Base-by-base conservation (phyloP, 306 rosid species). In the Sicyos baderoa region DNA sequence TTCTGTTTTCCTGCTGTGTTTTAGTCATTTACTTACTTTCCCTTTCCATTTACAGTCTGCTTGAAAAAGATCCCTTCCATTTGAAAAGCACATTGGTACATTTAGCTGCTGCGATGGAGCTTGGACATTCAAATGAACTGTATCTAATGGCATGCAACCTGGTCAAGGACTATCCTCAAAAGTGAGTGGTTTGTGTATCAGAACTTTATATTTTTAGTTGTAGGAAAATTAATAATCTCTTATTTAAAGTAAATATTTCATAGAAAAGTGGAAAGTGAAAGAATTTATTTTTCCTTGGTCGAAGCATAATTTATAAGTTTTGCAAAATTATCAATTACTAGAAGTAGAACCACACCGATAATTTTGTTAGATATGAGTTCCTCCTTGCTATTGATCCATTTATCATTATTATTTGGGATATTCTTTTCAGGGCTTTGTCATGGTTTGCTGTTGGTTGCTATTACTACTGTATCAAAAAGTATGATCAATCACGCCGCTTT, bases 381-480 rank as follows among this genome's bases (percentile, higher is more conserved):
- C 8, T 22, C 71, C 2, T 23, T 66, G 56, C 56, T 7, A 25
- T 66, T 22, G 37, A 21, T 47, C 35, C 44, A 48, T 66, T 54
- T 15, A 42, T 47, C 15, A 53, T 51, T 50, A 22, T 66, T 23
- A 53, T 51, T 50, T 29, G 21, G 67, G n/a, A 9, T 75, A 14
- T 64, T 77, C 25, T 75, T 69, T 77, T 74, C 80, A 86, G 99
- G 90, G 94, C 97, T 58, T 88, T 88, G 66, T 88, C 99, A 47
- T 93, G 99, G 99, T 93, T 90, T 83, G 94, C 97, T 62, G 99
- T 93, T 74, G 99, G 97, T 68, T 93, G 99, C 85, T 93, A 93
- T 81, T 93, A 93, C 78, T 93, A 85, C 62, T 93, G 96, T 76
- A 93, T 93, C 65, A 88, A 90, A 87, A 93, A 93, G 86, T 93